Evolutionary conservation across 352 stramenopile species (phyloP).

Genomic region (Peronospora tabacina): DNA sequence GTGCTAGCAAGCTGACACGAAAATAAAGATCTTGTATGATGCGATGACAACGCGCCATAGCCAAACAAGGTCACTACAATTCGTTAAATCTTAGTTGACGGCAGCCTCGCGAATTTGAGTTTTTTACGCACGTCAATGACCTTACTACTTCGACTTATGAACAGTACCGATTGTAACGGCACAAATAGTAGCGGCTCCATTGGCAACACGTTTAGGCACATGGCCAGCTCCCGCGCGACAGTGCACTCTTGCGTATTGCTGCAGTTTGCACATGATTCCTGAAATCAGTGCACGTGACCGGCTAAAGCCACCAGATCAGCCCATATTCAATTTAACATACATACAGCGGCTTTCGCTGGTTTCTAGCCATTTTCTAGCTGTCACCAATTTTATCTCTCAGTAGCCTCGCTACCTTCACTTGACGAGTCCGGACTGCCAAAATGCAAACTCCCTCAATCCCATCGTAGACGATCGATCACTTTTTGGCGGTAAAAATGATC

Average conservation of each 20-base stretch:
- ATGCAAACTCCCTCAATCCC: constrained; percentile 2
- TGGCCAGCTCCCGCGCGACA: constrained; percentile 33
- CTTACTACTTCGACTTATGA: constrained; percentile 10
- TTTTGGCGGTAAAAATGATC: constrained; percentile 32
- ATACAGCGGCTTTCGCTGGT: constrained; percentile 11
- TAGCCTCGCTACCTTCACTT: constrained; percentile 8
- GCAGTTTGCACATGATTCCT: too few relatives aligned
- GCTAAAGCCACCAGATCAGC: neutral
- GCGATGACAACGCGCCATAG: too few relatives aligned
- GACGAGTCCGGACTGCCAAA: constrained; percentile 4
- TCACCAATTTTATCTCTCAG: constrained; percentile 1
- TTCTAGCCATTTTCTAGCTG: constrained; percentile 1
- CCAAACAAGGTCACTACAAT: too few relatives aligned
- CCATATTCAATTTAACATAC: constrained; percentile 27
- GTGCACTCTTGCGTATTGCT: too few relatives aligned
- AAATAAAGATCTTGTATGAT: too few relatives aligned
- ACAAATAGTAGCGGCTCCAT: constrained; percentile 50
- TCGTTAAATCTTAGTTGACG: too few relatives aligned
- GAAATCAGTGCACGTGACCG: too few relatives aligned
- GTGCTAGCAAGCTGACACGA: too few relatives aligned
- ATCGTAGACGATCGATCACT: constrained; percentile 1
- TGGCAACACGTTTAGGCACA: constrained; percentile 53
- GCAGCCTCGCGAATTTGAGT: too few relatives aligned
- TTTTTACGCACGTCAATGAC: constrained; percentile 19
- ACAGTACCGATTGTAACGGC: too few relatives aligned